phyloP scores from a whole-genome alignment of 2,329 filamentous ascomycete genomes.

The Sclerotinia sclerotiorum region DNA sequence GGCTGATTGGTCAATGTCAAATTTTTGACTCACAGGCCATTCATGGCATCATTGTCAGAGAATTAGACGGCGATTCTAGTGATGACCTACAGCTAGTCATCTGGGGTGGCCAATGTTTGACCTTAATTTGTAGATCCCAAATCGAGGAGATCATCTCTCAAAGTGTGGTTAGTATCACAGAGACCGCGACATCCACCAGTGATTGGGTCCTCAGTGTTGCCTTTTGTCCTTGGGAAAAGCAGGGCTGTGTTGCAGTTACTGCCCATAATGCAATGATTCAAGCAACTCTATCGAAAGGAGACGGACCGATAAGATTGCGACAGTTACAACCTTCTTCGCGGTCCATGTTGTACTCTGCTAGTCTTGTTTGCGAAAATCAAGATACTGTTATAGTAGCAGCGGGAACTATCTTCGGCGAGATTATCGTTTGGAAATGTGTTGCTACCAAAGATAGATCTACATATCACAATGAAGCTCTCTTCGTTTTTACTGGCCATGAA shows the following conservation, averaged over 20 bases:
- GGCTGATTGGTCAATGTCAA: slow-evolving; percentile 45
- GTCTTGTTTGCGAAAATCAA: slow-evolving; percentile 61
- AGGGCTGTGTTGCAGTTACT: slow-evolving; percentile 64
- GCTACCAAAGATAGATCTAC: slow-evolving; percentile 34
- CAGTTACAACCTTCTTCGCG: slow-evolving; percentile 64
- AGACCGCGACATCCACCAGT: slow-evolving; percentile 49
- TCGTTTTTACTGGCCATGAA: slow-evolving; percentile 69
- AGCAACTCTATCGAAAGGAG: slow-evolving; percentile 41
- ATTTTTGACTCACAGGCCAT: slow-evolving; percentile 70
- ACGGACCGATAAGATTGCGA: slow-evolving; percentile 44
- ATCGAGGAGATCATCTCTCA: slow-evolving; percentile 27
- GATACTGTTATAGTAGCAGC: slow-evolving; percentile 72
- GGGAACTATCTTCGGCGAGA: slow-evolving; percentile 92
- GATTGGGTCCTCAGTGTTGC: slow-evolving; percentile 79
- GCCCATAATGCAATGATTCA: slow-evolving; percentile 81
- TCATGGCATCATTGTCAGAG: slow-evolving; percentile 64
- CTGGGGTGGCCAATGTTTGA: slow-evolving; percentile 66
- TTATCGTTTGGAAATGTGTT: slow-evolving; percentile 80
- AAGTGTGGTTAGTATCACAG: slow-evolving; percentile 27
- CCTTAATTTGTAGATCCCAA: slow-evolving; percentile 41
- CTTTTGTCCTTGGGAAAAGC: slow-evolving; percentile 49
- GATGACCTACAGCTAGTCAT: slow-evolving; percentile 49
- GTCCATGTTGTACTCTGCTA: slow-evolving; percentile 85
- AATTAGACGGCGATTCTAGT: slow-evolving; percentile 19
- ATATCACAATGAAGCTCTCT: slow-evolving; percentile 47